These are phyloP conservation scores for Podospora tetraspora DNA, from an alignment of 495 filamentous ascomycete species.

Conservation along the genomic window DNA sequence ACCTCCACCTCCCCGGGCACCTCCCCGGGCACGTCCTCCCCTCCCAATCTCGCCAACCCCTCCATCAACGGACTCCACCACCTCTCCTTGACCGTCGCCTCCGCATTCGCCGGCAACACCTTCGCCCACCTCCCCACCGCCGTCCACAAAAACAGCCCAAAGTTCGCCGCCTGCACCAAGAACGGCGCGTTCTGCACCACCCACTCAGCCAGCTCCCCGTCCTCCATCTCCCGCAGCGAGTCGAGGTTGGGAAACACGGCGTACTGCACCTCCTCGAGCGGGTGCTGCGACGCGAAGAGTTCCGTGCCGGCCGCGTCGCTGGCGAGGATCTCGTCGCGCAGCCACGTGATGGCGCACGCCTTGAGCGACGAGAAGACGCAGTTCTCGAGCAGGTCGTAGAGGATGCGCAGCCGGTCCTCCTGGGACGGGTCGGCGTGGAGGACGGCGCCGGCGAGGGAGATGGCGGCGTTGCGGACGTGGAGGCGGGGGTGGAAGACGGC, in stretches of 20 bases:
- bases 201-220: constrained; percentile 26
- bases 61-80: constrained; percentile 50
- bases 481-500: constrained; percentile 64
- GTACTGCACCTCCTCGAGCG: constrained; percentile 43
- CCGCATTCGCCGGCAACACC: constrained; percentile 38
- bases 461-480: constrained; percentile 65
- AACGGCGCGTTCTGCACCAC: constrained; percentile 38
- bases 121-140: constrained; percentile 30
- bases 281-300: constrained; percentile 54
- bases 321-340: constrained; percentile 73
- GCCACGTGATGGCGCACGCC: constrained; percentile 76
- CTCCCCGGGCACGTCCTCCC: constrained; percentile 24
- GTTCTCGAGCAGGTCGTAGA: constrained; percentile 75
- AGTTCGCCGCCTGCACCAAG: constrained; percentile 44
- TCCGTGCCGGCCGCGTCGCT: constrained; percentile 25
- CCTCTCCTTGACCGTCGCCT: constrained; percentile 43
- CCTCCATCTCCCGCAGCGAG: constrained; percentile 25
- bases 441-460: constrained; percentile 63
- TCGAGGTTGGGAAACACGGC: constrained; percentile 38
- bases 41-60: constrained; percentile 36
- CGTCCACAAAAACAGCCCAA: constrained; percentile 48
- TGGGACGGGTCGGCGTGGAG: constrained; percentile 73
- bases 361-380: constrained; percentile 72
- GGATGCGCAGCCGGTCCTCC: constrained; percentile 63
- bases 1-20: constrained; percentile 33